phyloP scores from a whole-genome alignment of 2,329 filamentous ascomycete species.

The Diaporthe sp. region DNA sequence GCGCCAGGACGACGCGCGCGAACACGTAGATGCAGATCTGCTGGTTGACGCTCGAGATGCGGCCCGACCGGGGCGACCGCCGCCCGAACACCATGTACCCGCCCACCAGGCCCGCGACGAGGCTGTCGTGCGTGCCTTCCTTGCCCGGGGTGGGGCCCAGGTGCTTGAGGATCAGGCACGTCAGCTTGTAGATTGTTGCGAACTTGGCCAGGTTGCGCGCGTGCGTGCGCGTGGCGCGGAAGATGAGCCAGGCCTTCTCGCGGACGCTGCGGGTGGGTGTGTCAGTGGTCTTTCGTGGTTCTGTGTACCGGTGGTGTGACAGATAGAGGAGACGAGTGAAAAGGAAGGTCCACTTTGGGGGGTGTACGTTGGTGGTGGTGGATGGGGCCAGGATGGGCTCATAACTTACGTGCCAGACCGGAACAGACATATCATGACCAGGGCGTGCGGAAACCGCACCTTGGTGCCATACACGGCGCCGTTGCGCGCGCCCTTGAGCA shows the following conservation, averaged over 20 bases:
- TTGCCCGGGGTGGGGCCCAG: constrained; percentile 71
- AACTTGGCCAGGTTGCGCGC: constrained; percentile 93
- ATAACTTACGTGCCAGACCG: constrained; percentile 84
- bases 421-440: constrained; percentile 99
- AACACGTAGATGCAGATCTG: constrained; percentile 99
- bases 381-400: constrained; percentile 15
- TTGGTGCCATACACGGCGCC: constrained; percentile 97
- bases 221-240: constrained; percentile 90
- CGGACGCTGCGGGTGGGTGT: constrained; percentile 64
- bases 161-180: constrained; percentile 81
- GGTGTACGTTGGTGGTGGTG: not conserved
- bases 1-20: constrained; percentile 86
- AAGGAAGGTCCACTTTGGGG: not conserved
- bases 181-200: constrained; percentile 89
- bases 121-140: constrained; percentile 82
- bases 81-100: constrained; percentile 93
- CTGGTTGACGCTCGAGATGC: constrained; percentile 86
- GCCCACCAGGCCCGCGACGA: constrained; percentile 88
- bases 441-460: constrained; percentile 96
- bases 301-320: not conserved
- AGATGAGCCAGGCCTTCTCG: constrained; percentile 82
- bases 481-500: constrained; percentile 96
- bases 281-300: constrained; percentile 8
- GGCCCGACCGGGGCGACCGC: constrained; percentile 72
- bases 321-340: constrained; percentile 21